Evolutionary conservation across 2,329 filamentous ascomycete species (phyloP).

Genomic region (Hypoxylon sp.): DNA sequence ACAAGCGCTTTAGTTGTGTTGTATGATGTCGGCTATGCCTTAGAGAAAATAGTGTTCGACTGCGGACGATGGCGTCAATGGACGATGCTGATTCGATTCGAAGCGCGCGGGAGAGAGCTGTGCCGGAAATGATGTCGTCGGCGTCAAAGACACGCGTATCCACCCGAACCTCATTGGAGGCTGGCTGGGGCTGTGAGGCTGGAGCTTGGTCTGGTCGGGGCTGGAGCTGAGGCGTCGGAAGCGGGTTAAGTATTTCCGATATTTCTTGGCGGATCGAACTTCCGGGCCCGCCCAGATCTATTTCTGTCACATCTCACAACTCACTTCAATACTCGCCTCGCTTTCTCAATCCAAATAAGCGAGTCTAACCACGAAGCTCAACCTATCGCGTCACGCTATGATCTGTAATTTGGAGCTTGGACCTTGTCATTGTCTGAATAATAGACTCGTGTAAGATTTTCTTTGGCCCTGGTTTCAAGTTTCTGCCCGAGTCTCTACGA

Average conservation of each 20-base stretch:
- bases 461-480: constrained; percentile 6
- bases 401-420: neutral
- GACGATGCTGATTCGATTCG: neutral
- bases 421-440: neutral
- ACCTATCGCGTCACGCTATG: neutral
- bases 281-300: too few species aligned
- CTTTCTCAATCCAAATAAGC: neutral
- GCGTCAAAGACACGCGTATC: constrained; percentile 19
- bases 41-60: neutral
- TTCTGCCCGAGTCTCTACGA: constrained; percentile 4
- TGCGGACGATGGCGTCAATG: neutral
- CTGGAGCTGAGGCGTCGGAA: constrained; percentile 14
- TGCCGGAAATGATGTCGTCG: constrained; percentile 14
- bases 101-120: constrained; percentile 2
- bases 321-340: too few species aligned
- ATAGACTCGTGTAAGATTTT: neutral
- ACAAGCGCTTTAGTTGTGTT: constrained; percentile 15
- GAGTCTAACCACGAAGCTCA: too few species aligned
- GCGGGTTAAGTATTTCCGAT: constrained; percentile 14
- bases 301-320: neutral
- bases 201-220: constrained; percentile 16
- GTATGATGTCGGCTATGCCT: neutral
- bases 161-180: constrained; percentile 21
- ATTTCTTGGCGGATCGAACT: too few species aligned
- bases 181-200: constrained; percentile 20